Evolutionary conservation across 2,329 filamentous ascomycete species (phyloP), one percentile per base, ranked within the genome.

Genomic region (Ophiognomonia clavigignenti-juglandacearum): DNA sequence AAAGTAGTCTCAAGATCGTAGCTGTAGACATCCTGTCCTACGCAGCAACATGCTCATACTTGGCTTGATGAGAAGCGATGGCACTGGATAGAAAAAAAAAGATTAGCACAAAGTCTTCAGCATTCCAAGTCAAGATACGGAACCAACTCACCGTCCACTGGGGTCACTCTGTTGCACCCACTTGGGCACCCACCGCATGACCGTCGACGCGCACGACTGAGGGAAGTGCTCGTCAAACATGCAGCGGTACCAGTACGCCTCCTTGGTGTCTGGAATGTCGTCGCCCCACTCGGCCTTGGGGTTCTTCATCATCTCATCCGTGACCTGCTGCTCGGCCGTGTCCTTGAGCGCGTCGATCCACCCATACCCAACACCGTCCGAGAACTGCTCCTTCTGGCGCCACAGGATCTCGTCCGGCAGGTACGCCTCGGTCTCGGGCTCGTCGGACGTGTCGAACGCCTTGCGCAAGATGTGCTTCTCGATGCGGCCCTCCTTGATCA

Each of bases 141-240:
- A 45, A 19, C 26, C 19, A 46, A 67, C 71, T 69, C 68, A 89
- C 86, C 89, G 82, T 74, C 93, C 95, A 69, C 88, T 95, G 52
- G 93, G 93, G 68, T 98, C 93, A 22, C 83, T 88, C 79, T 96
- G 90, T 67, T 96, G 87, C 47, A 88, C 95, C 93, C 93, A 98
- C 31, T 88, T 98, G 23, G 93, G 93, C 48, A 88, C 90, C 95
- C 93, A 98, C 62, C 93, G 80, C 87, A 88, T 86, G 45, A 98
- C 93, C 7, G 93, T 98, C 50, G 81, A 84, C 8, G 93, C 95
- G 65, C 92, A 97, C 62, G 85, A 85, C 47, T 84, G 79, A 39
- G 93, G 93, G 80, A 97, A 98, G 70, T 95, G 92, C 78, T 98
- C 92, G 67, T 98, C 93, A 65, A 97, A 98, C 92, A 98, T 97